These are phyloP conservation scores for Gnaphalium uliginosum DNA, from an alignment of 129 eudicot species.

Conservation along the genomic window DNA sequence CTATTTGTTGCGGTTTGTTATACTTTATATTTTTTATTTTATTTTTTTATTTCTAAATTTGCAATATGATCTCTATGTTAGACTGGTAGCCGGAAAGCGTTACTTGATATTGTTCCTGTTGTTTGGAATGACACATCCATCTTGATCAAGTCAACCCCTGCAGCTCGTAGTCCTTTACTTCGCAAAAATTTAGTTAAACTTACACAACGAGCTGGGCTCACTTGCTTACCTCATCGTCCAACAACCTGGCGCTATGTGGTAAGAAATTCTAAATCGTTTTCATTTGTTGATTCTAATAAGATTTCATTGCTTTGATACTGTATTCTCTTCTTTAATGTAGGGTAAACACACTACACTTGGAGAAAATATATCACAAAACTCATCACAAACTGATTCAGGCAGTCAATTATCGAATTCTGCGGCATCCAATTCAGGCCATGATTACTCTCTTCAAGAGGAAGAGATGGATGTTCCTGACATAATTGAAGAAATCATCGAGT, in stretches of 20 bases:
- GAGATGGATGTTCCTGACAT: conserved; percentile 95
- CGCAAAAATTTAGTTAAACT: conserved; percentile 88
- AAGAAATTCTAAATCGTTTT: conserved; percentile 29
- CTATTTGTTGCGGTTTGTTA: not conserved
- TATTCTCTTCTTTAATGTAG: conserved; percentile 44
- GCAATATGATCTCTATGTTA: conserved; percentile 33
- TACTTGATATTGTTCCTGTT: conserved; percentile 65
- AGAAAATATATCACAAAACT: conserved; percentile 43
- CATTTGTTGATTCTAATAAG: not conserved
- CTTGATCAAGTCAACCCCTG: conserved; percentile 68
- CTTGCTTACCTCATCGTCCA: conserved; percentile 81
- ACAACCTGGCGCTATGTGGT: conserved; percentile 97
- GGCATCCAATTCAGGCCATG: conserved; percentile 32
- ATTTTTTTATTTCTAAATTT: not conserved
- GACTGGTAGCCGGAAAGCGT: conserved; percentile 74
- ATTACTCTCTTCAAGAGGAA: conserved; percentile 56
- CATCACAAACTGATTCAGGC: conserved; percentile 30
- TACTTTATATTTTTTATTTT: conserved; percentile 11
- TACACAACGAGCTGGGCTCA: conserved; percentile 81
- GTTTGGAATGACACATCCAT: conserved; percentile 78
- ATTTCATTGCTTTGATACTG: not conserved
- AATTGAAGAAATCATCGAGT: conserved; percentile 84
- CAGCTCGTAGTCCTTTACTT: conserved; percentile 82
- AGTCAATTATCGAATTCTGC: conserved; percentile 30
- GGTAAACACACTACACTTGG: conserved; percentile 71